Evolutionary conservation across 129 eudicot species (phyloP).

Genomic region (Lactuca saligna): DNA sequence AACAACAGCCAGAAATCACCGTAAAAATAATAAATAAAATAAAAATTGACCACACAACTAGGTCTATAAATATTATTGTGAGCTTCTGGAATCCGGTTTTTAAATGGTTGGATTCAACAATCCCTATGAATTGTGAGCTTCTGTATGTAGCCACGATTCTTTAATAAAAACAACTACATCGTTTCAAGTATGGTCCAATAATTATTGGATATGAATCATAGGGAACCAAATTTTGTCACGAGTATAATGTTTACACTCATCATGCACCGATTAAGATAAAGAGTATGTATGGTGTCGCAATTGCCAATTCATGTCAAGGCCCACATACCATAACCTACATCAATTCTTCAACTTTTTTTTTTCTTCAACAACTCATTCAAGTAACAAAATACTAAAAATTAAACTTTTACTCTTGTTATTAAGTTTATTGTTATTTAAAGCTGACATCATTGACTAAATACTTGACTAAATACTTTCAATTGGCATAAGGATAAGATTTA

Average conservation of each 20-base stretch:
- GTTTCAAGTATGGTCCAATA: neutral
- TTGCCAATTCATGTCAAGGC: neutral
- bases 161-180: neutral
- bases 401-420: too few species aligned
- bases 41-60: too few species aligned
- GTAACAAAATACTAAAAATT: too few species aligned
- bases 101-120: neutral
- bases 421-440: too few species aligned
- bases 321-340: neutral
- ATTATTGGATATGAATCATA: neutral
- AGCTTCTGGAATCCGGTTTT: too few species aligned
- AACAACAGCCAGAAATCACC: neutral
- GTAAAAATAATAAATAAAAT: too few species aligned
- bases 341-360: neutral
- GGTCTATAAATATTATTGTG: too few species aligned
- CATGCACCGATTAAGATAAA: neutral
- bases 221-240: neutral
- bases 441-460: neutral
- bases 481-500: neutral
- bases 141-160: neutral
- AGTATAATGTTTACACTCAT: neutral
- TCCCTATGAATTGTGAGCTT: neutral
- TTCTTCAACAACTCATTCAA: neutral
- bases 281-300: neutral
- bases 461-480: neutral